phyloP scores from a whole-genome alignment of 1,139 yeast species.

The Geotrichum australiense region DNA sequence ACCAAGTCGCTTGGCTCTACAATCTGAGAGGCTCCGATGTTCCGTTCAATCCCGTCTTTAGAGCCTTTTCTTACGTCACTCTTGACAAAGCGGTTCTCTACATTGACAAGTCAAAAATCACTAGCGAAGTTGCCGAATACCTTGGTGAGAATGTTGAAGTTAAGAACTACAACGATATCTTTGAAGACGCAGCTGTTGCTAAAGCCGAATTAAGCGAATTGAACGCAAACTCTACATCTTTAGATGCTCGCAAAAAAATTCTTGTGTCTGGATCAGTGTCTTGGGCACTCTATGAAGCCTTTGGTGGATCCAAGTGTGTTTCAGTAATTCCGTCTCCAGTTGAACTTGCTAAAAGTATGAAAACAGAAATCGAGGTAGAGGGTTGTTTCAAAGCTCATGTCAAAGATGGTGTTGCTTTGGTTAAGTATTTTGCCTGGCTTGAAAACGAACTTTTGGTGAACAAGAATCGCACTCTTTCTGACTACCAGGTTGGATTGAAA shows the following conservation, averaged over 20 bases:
- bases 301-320: conserved; percentile 40
- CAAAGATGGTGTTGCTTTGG: conserved; percentile 80
- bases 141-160: conserved; percentile 29
- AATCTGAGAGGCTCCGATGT: conserved; percentile 84
- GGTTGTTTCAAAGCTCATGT: conserved; percentile 77
- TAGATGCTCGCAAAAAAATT: conserved; percentile 33
- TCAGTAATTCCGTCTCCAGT: conserved; percentile 50
- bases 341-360: conserved; percentile 68
- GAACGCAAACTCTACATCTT: conserved; percentile 16
- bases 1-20: conserved; percentile 89
- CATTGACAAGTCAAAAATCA: conserved; percentile 62
- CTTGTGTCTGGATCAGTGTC: conserved; percentile 62
- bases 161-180: conserved; percentile 33
- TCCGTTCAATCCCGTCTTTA: conserved; percentile 86
- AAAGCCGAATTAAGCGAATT: conserved; percentile 35
- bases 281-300: conserved; percentile 69
- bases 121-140: conserved; percentile 35
- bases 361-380: conserved; percentile 61
- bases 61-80: conserved; percentile 66
- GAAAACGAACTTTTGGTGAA: conserved; percentile 48
- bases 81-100: conserved; percentile 53
- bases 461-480: conserved; percentile 60
- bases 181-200: conserved; percentile 30
- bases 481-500: conserved; percentile 70
- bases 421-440: conserved; percentile 80